Evolutionary conservation across 352 stramenopile species (phyloP).

Genomic region (Lagenidium sp.): DNA sequence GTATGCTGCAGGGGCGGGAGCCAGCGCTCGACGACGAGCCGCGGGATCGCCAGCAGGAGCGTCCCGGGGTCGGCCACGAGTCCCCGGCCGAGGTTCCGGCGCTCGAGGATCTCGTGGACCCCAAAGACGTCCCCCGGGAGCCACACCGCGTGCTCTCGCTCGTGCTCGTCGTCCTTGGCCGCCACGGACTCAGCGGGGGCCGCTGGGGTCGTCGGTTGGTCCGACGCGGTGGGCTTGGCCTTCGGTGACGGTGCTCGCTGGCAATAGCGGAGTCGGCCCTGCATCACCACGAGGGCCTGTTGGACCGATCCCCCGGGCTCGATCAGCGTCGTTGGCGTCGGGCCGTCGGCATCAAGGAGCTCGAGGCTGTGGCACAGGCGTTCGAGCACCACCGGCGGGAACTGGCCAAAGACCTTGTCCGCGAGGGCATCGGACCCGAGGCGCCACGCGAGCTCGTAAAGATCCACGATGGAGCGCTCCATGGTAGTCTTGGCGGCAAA

Average conservation of each 20-base stretch:
- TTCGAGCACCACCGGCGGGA: conserved; percentile 44
- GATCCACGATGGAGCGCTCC: conserved; percentile 9
- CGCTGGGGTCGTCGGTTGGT: too few species aligned
- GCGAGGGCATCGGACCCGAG: conserved; percentile 22
- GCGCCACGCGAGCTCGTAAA: conserved; percentile 17
- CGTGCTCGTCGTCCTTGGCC: neutral
- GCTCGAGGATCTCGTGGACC: too few species aligned
- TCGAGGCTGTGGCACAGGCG: conserved; percentile 37
- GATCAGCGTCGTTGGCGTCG: conserved; percentile 4
- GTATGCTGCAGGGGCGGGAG: conserved; percentile 18
- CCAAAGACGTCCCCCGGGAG: conserved; percentile 13
- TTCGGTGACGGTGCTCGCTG: too few species aligned
- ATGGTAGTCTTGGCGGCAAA: conserved; percentile 4
- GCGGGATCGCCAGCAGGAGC: conserved; percentile 25
- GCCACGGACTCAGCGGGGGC: too few species aligned
- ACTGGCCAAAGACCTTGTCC: conserved; percentile 39
- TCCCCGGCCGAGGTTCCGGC: too few species aligned
- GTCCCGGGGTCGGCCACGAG: conserved; percentile 27
- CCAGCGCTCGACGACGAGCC: conserved; percentile 32
- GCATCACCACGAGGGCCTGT: too few species aligned
- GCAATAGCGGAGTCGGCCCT: too few species aligned
- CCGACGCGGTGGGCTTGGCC: too few species aligned
- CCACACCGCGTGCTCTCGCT: neutral
- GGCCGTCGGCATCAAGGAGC: conserved; percentile 11
- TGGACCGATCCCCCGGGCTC: too few species aligned